phyloP scores from a whole-genome alignment of 768 basidiomycete genomes.

The Boletales sp. region DNA sequence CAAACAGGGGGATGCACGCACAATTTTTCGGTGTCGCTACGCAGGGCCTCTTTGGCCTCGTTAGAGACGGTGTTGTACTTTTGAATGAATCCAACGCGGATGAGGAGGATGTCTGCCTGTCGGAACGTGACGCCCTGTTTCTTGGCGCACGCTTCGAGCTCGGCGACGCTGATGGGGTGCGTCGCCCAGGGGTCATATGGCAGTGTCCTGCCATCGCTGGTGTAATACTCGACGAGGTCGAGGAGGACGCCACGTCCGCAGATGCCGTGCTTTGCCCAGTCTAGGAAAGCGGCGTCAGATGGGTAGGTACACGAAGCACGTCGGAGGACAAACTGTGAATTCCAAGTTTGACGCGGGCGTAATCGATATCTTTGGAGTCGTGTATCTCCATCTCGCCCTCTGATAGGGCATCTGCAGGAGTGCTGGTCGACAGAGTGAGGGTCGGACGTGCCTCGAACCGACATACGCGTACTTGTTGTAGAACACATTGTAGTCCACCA shows the following conservation, averaged over 20 bases:
- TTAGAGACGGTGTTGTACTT: slow-evolving; percentile 45
- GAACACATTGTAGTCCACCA: slow-evolving; percentile 50
- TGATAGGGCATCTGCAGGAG: slow-evolving; percentile 40
- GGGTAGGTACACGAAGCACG: background rate
- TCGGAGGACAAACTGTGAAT: slow-evolving; percentile 56
- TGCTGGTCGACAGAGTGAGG: slow-evolving; percentile 29
- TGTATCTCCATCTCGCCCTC: slow-evolving; percentile 46
- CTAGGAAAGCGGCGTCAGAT: slow-evolving; percentile 28
- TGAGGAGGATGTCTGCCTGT: slow-evolving; percentile 57
- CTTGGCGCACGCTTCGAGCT: slow-evolving; percentile 57
- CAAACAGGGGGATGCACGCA: slow-evolving; percentile 25
- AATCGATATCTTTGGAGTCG: slow-evolving; percentile 48
- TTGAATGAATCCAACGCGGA: slow-evolving; percentile 62
- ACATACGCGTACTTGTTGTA: slow-evolving; percentile 52
- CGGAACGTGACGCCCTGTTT: slow-evolving; percentile 56
- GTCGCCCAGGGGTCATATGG: slow-evolving; percentile 66
- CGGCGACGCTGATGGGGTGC: slow-evolving; percentile 47
- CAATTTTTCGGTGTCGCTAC: slow-evolving; percentile 47
- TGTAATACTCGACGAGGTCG: slow-evolving; percentile 56
- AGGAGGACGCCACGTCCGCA: slow-evolving; percentile 66
- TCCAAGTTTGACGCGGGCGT: slow-evolving; percentile 47
- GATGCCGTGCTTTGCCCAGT: slow-evolving; percentile 70
- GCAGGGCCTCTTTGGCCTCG: slow-evolving; percentile 43
- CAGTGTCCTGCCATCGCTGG: slow-evolving; percentile 34
- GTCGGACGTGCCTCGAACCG: background rate